A percentile compares a stretch with the other conserved stretches of the same genome.
phyloP scores from a whole-genome alignment of 345 rosid species.

The Ricinus communis region DNA sequence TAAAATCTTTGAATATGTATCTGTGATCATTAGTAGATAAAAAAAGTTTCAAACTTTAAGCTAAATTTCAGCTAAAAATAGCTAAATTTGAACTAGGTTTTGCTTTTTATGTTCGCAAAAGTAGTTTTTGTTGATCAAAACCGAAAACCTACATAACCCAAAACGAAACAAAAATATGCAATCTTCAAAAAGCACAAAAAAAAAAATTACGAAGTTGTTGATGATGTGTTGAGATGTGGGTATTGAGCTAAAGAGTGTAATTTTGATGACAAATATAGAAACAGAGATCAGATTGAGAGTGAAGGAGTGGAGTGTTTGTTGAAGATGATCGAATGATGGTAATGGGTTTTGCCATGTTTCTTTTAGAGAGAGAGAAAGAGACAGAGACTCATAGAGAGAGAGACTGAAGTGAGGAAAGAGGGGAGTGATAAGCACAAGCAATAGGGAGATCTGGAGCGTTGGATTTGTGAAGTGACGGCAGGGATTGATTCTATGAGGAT shows the following conservation, averaged over 20 bases:
- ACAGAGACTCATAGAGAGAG: neutral
- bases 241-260: constrained; percentile 7
- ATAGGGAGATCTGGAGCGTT: constrained; percentile 35
- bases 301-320: constrained; percentile 3
- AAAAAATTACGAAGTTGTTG: constrained; percentile 9
- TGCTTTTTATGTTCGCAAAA: neutral
- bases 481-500: constrained; percentile 30
- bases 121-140: constrained; percentile 16
- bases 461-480: constrained; percentile 34
- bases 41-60: constrained; percentile 13
- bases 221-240: neutral
- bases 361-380: constrained; percentile 3
- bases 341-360: constrained; percentile 26
- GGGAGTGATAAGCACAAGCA: constrained; percentile 40
- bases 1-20: constrained; percentile 44
- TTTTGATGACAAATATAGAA: no score
- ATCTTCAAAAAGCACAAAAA: neutral
- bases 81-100: constrained; percentile 8
- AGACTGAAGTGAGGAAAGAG: constrained; percentile 26
- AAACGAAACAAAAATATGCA: neutral
- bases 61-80: constrained; percentile 3
- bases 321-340: constrained; percentile 11
- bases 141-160: constrained; percentile 12
- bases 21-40: constrained; percentile 33
- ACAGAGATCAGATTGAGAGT: constrained; percentile 20